These are phyloP conservation scores for Leptodontidium sp. DNA, from an alignment of 2,329 filamentous ascomycete species.

Conservation along the genomic window DNA sequence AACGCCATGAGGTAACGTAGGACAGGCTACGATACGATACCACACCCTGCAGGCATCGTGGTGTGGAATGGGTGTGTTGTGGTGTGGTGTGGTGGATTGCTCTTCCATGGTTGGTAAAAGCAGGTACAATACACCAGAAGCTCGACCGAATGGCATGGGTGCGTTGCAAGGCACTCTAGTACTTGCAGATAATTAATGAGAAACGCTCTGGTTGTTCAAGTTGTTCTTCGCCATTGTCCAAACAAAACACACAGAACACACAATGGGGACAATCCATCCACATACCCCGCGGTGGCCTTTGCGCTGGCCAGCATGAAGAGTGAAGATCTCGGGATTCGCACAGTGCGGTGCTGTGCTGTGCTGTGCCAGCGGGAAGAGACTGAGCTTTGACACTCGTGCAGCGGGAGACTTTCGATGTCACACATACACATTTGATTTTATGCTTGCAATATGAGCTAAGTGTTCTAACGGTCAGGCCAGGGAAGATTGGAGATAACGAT, in stretches of 20 bases:
- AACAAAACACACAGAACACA: conserved; percentile 6
- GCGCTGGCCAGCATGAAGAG: conserved; percentile 31
- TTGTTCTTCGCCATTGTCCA: conserved; percentile 13
- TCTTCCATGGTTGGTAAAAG: conserved; percentile 19
- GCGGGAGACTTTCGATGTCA: conserved; percentile 41
- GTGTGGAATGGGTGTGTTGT: conserved; percentile 33
- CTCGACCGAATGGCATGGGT: not conserved
- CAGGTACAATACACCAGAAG: conserved; percentile 12
- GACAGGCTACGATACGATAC: conserved; percentile 33
- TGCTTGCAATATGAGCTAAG: conserved; percentile 29
- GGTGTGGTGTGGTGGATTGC: conserved; percentile 14
- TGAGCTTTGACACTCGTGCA: conserved; percentile 39
- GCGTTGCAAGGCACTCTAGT: conserved; percentile 6
- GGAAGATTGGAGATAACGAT: conserved; percentile 35
- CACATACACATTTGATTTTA: conserved; percentile 42
- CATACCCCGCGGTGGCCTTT: conserved; percentile 33
- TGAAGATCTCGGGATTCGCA: conserved; percentile 35
- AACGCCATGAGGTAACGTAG: conserved; percentile 36
- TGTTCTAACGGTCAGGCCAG: conserved; percentile 8
- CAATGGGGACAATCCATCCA: not conserved
- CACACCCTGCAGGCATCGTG: conserved; percentile 19
- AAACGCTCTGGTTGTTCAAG: conserved; percentile 15
- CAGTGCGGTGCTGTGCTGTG: conserved; percentile 15
- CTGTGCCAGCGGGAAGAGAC: conserved; percentile 35
- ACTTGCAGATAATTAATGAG: conserved; percentile 17